A percentile compares a stretch with the other conserved stretches of the same genome.
Conservation (phyloP, 495 filamentous ascomycete species). For the Neurospora hispaniola region DNA sequence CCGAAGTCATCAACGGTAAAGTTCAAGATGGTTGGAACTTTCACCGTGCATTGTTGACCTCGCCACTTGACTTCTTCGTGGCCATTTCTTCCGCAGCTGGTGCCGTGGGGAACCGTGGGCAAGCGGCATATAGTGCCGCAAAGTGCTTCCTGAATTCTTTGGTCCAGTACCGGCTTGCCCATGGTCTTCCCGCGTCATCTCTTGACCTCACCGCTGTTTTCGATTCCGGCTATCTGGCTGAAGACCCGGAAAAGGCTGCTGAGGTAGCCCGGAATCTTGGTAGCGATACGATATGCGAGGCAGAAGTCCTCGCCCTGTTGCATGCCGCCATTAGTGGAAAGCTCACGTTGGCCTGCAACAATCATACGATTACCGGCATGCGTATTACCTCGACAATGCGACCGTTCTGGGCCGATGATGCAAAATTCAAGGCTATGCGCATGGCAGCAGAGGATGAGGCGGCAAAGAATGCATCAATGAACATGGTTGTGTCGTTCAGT, state of each 20-base stretch:
- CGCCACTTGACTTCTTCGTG: slow-evolving; percentile 57
- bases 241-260: slow-evolving; percentile 34
- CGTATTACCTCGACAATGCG: slow-evolving; percentile 33
- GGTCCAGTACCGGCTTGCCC: slow-evolving; percentile 34
- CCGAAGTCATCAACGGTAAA: slow-evolving; percentile 41
- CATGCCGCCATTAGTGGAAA: slow-evolving; percentile 36
- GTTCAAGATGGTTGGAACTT: slow-evolving; percentile 48
- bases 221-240: slow-evolving; percentile 45
- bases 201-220: slow-evolving; percentile 47
- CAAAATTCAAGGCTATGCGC: slow-evolving; percentile 41
- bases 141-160: slow-evolving; percentile 52
- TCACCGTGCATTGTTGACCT: slow-evolving; percentile 37
- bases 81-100: slow-evolving; percentile 52
- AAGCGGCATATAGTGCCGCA: slow-evolving; percentile 54
- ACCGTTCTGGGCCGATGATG: slow-evolving; percentile 41
- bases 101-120: slow-evolving; percentile 48
- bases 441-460: slow-evolving; percentile 35
- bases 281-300: slow-evolving; percentile 41
- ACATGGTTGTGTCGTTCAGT: slow-evolving; percentile 29
- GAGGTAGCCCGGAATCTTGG: slow-evolving; percentile 39
- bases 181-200: slow-evolving; percentile 37
- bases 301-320: slow-evolving; percentile 39
- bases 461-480: slow-evolving; percentile 24
- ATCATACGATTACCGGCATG: slow-evolving; percentile 43
- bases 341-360: slow-evolving; percentile 28